Base-by-base conservation (phyloP, 805 yeast species). In the Yarrowia divulgata region DNA sequence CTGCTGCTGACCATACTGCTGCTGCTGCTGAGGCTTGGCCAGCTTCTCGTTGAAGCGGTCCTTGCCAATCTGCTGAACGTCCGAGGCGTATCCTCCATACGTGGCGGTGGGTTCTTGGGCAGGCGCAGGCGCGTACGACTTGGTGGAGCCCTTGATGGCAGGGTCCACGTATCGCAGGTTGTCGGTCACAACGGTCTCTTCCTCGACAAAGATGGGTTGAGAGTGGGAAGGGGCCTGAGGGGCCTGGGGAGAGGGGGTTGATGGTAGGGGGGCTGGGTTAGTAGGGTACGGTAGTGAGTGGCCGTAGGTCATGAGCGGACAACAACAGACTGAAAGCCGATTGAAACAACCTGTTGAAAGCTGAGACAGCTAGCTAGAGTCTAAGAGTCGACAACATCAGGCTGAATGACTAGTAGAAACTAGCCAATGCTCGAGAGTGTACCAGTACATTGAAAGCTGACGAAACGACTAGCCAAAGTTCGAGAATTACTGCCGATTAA, bases 61-160 rank as follows among this genome's bases (percentile, higher is more conserved):
- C 39, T 40, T 40, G 63, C 63, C 63, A 57, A 57, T 57, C 63
- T 57, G 63, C 63, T 57, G 63, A 2, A 57, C 63, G 29, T 40
- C 46, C 3, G 37, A 23, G 12, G 63, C 48, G 37, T 57, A 57
- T 16, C 48, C 63, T 40, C 48, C 48, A 14, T 57, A 57, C 9
- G 63, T 57, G 6, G 63, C 63, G 2, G 63, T 57, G 60, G 60
- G 60, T 32, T 54, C 60, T 2, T 37, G 45, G 14, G 60, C 45
- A 39, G 60, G 60, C n/a, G 29, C 7, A 39, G 63, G 63, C 4
- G 63, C 40, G 48, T 40, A 57, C 19, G 46, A n/a, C 48, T 57
- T 57, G 48, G 48, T 1, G 1, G 62, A 39, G 18, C 23, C 9
- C 63, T 19, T 9, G 34, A 57, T 9, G 10, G 63, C 19, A 2